Evolutionary conservation across 805 yeast genomes (phyloP), one percentile per base, ranked within the genome.

Genomic region (Cyberlindnera subsufficiens): DNA sequence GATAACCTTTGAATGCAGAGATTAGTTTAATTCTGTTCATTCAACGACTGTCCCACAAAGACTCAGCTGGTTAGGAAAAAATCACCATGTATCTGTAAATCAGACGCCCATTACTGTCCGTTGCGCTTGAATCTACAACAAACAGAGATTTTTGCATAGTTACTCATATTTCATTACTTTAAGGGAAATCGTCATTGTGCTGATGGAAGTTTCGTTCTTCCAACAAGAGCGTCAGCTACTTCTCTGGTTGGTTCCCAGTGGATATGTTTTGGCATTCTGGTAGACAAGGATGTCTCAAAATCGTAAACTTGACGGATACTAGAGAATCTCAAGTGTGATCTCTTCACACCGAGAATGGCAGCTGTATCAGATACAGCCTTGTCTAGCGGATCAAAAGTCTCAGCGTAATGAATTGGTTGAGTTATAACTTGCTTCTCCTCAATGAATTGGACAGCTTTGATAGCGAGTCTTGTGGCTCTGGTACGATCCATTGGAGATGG

Each of bases 191-290:
- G 33, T 34, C 31, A 37, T n/a, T 32, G 29, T n/a, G 31, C 5
- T 19, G 40, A 36, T 10, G 42, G 42, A 5, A 52, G 27, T 32
- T 51, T 58, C 8, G 51, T 51, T 65, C 95, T 78, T 32, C 91
- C 93, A 33, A 84, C 95, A 61, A 91, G 70, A 65, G 80, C 82
- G 68, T 89, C 96, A 44, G 91, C 86, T 59, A 86, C 77, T 39
- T 81, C 83, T 58, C 95, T 75, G 40, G 82, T 69, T 27, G 71
- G 71, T 38, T 73, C 70, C 99, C 99, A 93, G 65, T 85, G 88
- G 39, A 89, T 82, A 44, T 71, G 67, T 71, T 86, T 89, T 55
- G 98, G 96, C 77, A 93, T 82, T 72, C 99, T 83, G 64, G 71
- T 77, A 18, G 66, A 71, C 31, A 86, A 62, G 54, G 86, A 88